Evolutionary conservation across 495 filamentous ascomycete species (phyloP).

Genomic region (Penicillium herquei): DNA sequence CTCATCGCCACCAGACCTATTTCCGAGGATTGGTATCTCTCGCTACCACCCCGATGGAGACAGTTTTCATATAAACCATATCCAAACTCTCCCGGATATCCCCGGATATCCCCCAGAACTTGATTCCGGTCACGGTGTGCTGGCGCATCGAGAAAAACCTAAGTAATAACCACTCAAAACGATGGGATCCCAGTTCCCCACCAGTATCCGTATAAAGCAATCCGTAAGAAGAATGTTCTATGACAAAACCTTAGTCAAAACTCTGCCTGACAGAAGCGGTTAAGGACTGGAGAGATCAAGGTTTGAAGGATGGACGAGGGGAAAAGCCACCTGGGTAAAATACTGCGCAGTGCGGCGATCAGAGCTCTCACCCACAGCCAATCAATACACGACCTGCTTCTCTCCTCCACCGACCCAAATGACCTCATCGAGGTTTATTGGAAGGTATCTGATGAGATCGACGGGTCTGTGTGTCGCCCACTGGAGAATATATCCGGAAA

Average conservation of each 20-base stretch:
- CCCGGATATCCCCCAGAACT: neutral
- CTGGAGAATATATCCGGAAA: neutral
- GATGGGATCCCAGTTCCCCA: neutral
- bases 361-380: neutral
- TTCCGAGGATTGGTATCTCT: neutral
- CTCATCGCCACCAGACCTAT: too few species aligned
- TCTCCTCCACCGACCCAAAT: neutral
- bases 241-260: neutral
- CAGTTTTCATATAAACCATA: neutral
- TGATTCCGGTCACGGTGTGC: neutral
- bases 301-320: constrained; percentile 3
- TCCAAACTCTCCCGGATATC: neutral
- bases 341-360: neutral
- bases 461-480: neutral
- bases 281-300: neutral
- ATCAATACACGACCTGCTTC: neutral
- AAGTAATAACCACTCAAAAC: neutral
- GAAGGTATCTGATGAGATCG: constrained; percentile 1
- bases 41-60: neutral
- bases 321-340: neutral
- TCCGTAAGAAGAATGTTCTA: neutral
- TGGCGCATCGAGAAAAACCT: neutral
- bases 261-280: neutral
- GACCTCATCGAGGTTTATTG: neutral
- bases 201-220: neutral